Evolutionary conservation across 2,329 filamentous ascomycete genomes (phyloP), one percentile per base, ranked within the genome.

Genomic region (Colletotrichum abscissum): DNA sequence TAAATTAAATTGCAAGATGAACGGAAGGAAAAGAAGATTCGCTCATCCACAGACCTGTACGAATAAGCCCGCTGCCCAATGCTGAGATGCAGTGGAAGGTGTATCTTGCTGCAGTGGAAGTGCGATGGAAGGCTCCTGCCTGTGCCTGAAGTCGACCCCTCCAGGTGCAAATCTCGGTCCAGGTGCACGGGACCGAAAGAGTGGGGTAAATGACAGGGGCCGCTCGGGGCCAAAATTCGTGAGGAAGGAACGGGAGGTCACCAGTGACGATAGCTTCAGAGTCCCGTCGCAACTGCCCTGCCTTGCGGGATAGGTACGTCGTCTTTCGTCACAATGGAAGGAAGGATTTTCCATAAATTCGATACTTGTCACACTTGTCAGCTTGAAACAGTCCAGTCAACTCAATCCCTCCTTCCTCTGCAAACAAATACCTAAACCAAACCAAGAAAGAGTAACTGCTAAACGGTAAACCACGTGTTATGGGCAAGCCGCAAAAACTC

Each of bases 121-220:
- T 42, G 5, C 38, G 14, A 42, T 16, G 5, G 38, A 42, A 42
- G 5, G 38, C 3, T 16, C 38, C 38, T 42, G 38, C 38, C 35
- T 38, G 35, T 38, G 35, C 0, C 35, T 16, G 35, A 38, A 14
- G 35, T 16, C 35, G 35, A 38, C 35, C 42, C 42, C 42, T 46
- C 42, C 42, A 49, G 42, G 42, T 49, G 42, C 42, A 49, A 49
- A 49, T 49, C 42, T 49, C 42, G n/a, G 42, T 64, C 70, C 60
- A 65, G 46, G 33, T 26, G 60, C 66, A 70, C 60, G 67, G 70
- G 60, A 73, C 60, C 19, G 12, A 38, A 35, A 62, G 5, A 73
- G 55, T 49, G 60, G 69, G 46, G 33, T 33, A 9, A 0, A 3
- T 3, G 3, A 56, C 59, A 69, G 19, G 60, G 58, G 67, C 35